A percentile compares a stretch with the other conserved stretches of the same genome.
phyloP scores from a whole-genome alignment of 2,329 filamentous ascomycete genomes.

The Beauveria scarabaeidicola region DNA sequence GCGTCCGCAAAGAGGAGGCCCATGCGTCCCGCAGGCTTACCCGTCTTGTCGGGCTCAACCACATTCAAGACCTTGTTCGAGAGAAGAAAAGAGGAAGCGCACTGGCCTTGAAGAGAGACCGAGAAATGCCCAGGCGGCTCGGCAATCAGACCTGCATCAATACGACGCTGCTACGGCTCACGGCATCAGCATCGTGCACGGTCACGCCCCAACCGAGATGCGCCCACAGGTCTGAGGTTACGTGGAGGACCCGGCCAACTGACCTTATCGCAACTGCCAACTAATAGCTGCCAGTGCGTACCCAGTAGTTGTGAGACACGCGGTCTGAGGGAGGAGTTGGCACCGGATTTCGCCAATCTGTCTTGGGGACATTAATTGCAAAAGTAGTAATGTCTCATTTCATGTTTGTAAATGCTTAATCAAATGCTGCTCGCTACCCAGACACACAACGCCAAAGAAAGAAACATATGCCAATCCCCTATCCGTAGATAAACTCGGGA shows the following conservation, averaged over 20 bases:
- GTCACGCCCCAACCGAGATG: background rate
- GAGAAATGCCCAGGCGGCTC: background rate
- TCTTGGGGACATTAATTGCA: background rate
- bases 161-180: conserved; percentile 4
- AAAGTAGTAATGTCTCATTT: conserved; percentile 6
- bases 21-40: too few relatives aligned
- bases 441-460: background rate
- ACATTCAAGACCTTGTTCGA: too few relatives aligned
- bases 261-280: background rate
- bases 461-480: background rate
- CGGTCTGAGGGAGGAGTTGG: background rate
- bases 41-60: too few relatives aligned
- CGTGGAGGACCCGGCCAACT: background rate
- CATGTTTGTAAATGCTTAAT: background rate
- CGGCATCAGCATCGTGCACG: conserved; percentile 1
- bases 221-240: background rate
- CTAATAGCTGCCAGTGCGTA: background rate
- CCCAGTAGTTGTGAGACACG: background rate
- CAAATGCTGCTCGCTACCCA: conserved; percentile 3
- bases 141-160: background rate
- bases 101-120: background rate
- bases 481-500: background rate
- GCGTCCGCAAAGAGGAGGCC: background rate
- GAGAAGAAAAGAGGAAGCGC: background rate
- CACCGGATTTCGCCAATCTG: background rate